Conservation (phyloP, 108 stramenopile species). For the Cyclotella sp. region DNA sequence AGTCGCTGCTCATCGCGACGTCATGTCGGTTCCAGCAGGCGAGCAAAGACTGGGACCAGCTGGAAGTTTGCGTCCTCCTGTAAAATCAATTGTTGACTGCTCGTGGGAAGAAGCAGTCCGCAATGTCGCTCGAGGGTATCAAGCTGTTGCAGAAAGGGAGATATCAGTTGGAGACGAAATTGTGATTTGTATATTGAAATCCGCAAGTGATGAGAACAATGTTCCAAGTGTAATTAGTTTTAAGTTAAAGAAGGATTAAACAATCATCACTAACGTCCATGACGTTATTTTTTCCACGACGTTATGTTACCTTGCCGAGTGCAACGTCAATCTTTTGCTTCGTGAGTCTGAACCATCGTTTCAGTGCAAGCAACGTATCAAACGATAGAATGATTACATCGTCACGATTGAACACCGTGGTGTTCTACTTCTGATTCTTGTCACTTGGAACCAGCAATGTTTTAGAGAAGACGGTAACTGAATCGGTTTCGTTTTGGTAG, state of each 20-base stretch:
- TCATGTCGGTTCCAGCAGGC: conserved; percentile 34
- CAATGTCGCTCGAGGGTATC: conserved; percentile 68
- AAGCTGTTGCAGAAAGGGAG: conserved; percentile 85
- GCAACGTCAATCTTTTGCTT: too few relatives aligned
- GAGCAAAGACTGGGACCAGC: conserved; percentile 52
- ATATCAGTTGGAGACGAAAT: conserved; percentile 83
- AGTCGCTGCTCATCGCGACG: conserved; percentile 11
- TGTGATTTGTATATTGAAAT: conserved; percentile 68
- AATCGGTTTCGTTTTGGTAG: conserved; percentile 32
- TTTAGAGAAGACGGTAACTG: conserved; percentile 37
- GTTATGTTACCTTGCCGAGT: too few relatives aligned
- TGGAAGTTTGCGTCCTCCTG: conserved; percentile 49
- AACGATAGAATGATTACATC: too few relatives aligned
- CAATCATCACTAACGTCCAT: not conserved
- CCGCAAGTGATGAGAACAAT: not conserved
- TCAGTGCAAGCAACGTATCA: too few relatives aligned
- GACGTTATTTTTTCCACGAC: too few relatives aligned
- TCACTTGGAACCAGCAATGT: conserved; percentile 32
- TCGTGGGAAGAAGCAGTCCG: conserved; percentile 66
- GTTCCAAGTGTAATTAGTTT: conserved; percentile 10
- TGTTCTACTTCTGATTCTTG: not conserved
- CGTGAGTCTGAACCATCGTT: too few relatives aligned
- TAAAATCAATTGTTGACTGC: conserved; percentile 56
- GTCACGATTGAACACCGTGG: too few relatives aligned
- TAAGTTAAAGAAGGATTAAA: conserved; percentile 25